Evolutionary conservation across 2,329 filamentous ascomycete species (phyloP), one percentile per base, ranked within the genome.

Genomic region (Colletotrichum eleusines): DNA sequence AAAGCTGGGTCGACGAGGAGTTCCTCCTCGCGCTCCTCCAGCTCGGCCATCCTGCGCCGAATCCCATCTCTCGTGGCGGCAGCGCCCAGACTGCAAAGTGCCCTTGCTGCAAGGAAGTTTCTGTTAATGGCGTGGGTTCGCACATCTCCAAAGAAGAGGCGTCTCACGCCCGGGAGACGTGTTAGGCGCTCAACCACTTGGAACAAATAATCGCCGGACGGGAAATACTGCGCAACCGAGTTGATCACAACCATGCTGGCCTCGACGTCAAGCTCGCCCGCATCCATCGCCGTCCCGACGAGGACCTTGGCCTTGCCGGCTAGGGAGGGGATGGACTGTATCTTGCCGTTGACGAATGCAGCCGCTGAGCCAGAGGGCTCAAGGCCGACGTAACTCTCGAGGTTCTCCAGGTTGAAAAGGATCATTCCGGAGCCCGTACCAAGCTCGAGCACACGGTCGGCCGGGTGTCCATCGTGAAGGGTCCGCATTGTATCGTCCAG

Each of bases 371-470:
- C 8, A 3, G 77, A 75, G 0, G 76, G 77, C 0, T 80, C 78
- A 16, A 80, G 63, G 0, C 78, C 78, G 5, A 48, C 26, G 20
- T 79, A 79, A 18, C 62, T 75, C 2, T 73, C 20, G 23, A 79
- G 9, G 1, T 26, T 38, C 14, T 66, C 58, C 20, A 80, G 55
- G 31, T 78, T 79, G 69, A 80, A 79, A 0, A 80, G 67, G 9
- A 79, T 76, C 78, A 79, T 80, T 0, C 78, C 78, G 0, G 74
- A 66, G 1, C 78, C 78, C 1, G 77, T 76, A 1, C 78, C 78
- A 0, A 80, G 63, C 53, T 80, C 78, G 0, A 80, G 72, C 0
- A 80, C 74, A 20, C 74, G 1, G 69, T 66, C 3, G 69, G 46
- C 1, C 26, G 6, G 7, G 16, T 20, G 53, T 28, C 58, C 6